Evolutionary conservation across 2,329 filamentous ascomycete genomes (phyloP).

Genomic region (Ilyonectria robusta): DNA sequence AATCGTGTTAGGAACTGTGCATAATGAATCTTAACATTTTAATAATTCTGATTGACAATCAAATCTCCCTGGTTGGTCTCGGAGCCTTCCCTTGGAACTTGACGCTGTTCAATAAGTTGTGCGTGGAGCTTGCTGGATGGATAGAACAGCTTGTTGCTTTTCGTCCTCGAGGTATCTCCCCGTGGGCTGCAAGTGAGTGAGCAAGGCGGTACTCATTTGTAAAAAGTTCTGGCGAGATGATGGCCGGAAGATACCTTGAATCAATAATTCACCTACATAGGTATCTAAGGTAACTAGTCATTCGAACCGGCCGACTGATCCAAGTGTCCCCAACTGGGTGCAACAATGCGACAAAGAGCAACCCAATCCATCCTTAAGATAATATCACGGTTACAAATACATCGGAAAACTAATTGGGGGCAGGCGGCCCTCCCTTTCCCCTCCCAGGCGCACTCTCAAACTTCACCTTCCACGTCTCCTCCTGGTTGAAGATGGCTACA

Average conservation of each 20-base stretch:
- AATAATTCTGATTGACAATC: neutral
- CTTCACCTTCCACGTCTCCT: conserved; percentile 63
- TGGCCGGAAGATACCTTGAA: too few species aligned
- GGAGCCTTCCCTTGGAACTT: neutral
- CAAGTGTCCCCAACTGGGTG: too few species aligned
- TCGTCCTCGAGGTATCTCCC: neutral
- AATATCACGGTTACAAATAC: too few species aligned
- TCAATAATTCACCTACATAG: too few species aligned
- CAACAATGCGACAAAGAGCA: neutral
- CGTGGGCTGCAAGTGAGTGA: neutral
- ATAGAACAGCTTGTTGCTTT: neutral
- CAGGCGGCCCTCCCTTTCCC: conserved; percentile 56
- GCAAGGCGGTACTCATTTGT: neutral
- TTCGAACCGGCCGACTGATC: too few species aligned
- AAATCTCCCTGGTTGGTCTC: neutral
- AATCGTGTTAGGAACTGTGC: too few species aligned
- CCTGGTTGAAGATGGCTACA: conserved; percentile 66
- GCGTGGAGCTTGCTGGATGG: neutral
- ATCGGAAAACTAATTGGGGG: neutral
- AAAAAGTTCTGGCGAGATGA: too few species aligned
- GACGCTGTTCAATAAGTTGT: neutral
- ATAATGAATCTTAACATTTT: neutral
- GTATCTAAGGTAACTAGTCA: too few species aligned
- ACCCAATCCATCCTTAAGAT: neutral
- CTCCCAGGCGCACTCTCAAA: conserved; percentile 65